Percentiles rank a stretch among this genome's conserved stretches.
Conservation (phyloP, 2,329 filamentous ascomycete species). For the Alternaria alternata region DNA sequence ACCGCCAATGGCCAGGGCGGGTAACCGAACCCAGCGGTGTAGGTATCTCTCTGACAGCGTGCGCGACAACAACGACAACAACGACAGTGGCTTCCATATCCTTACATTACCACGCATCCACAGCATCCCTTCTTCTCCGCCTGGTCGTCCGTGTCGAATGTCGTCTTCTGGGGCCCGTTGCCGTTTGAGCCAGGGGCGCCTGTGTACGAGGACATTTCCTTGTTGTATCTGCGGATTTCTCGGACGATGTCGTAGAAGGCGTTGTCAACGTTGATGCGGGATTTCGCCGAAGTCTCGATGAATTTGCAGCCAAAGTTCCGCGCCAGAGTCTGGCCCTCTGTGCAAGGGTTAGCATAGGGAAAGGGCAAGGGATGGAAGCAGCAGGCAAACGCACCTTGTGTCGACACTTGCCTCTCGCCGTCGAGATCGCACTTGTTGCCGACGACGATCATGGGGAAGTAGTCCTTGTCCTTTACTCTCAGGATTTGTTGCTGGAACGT, state of each 20-base stretch:
- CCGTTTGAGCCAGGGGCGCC: slow-evolving; percentile 68
- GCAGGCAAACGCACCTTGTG: slow-evolving; percentile 74
- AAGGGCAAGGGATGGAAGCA: slow-evolving; percentile 1
- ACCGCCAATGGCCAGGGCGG: slow-evolving; percentile 36
- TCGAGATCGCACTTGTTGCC: slow-evolving; percentile 99
- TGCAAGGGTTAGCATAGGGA: slow-evolving; percentile 26
- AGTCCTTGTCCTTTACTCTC: slow-evolving; percentile 98
- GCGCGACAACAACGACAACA: slow-evolving; percentile 16
- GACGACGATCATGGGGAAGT: slow-evolving; percentile 98
- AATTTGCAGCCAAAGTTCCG: slow-evolving; percentile 94
- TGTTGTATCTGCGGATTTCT: slow-evolving; percentile 98
- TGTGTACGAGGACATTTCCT: slow-evolving; percentile 91
- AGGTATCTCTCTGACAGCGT: slow-evolving; percentile 29
- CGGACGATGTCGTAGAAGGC: slow-evolving; percentile 98
- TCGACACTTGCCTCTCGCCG: slow-evolving; percentile 86
- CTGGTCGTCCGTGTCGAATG: slow-evolving; percentile 80
- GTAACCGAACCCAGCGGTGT: slow-evolving; percentile 27
- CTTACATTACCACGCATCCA: slow-evolving; percentile 85
- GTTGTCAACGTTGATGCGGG: slow-evolving; percentile 96
- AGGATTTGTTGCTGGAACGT: slow-evolving; percentile 99
- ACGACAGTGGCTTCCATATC: slow-evolving; percentile 15
- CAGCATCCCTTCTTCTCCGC: slow-evolving; percentile 78
- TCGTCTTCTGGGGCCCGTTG: slow-evolving; percentile 57
- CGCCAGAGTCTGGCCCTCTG: slow-evolving; percentile 90
- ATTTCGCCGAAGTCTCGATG: slow-evolving; percentile 98